Evolutionary conservation across 1,284 basidiomycete species (phyloP), one percentile per base, ranked within the genome.

Genomic region (Rhodotorula sp.): DNA sequence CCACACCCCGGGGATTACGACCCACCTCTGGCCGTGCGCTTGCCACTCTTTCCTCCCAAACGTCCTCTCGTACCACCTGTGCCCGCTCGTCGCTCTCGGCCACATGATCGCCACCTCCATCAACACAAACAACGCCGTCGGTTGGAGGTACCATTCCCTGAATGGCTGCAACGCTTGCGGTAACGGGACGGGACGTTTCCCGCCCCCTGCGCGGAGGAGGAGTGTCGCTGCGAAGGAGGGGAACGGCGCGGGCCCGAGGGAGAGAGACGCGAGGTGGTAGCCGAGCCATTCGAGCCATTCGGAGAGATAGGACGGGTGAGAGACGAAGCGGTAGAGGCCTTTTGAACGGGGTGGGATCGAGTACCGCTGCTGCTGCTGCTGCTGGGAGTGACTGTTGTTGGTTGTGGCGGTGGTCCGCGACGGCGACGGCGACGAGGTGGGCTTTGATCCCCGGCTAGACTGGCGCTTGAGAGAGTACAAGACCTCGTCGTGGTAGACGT

Each of bases 241-340:
- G 62, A 74, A 70, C 4, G 68, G 60, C 20, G 64, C 26, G 3
- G 60, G 57, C 7, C 62, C 33, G 62, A 70, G 68, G 4, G 64
- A 30, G 15, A 65, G 20, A 14, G 68, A 42, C 5, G 53, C 45
- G 55, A 75, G 42, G n/a, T 37, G 6, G 62, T 55, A 75, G 15
- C 78, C 78, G n/a, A 59, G 42, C 78, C 78, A 79, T 49, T 79
- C 78, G 62, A 77, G 20, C 78, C 78, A 79, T 44, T 79, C 78
- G 64, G 66, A 68, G 5, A 68, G 65, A 62, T 79, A 79, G 18
- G 69, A 61, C 24, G 78, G 78, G 61, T 77, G 74, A 6, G 69
- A 72, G 37, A 77, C 51, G 58, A 62, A 46, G 18, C 56, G 45
- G 62, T 75, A 78, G 12, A 78, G 64, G 14, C 77, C 71, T 26